Base-by-base conservation (phyloP, 2,329 filamentous ascomycete genomes). In the Pezicula rhizophila region DNA sequence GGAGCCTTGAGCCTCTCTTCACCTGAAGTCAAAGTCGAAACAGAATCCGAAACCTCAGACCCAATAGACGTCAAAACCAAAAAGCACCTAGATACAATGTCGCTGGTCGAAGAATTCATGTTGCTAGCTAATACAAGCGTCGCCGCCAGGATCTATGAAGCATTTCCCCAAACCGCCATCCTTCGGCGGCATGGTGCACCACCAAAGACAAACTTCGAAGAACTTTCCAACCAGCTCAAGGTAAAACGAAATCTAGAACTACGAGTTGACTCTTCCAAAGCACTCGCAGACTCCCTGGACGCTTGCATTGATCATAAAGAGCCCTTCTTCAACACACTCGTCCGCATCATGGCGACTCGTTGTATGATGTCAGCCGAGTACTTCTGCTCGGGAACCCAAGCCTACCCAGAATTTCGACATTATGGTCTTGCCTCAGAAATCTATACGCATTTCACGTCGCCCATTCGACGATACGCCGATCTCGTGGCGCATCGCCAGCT, bases 301-400 rank as follows among this genome's bases (percentile, higher is more conserved):
- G 73, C 70, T 31, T 99, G 93, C 66, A 76, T 85, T 42, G 91
- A 96, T 63, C 70, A 82, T 0, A 66, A 74, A 8, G 88, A 97
- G 60, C 89, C 92, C 25, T 99, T 96, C 74, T 97, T 99, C 79
- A 99, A 99, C 77, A 99, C 92, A 2, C 82, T 99, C 20, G 85
- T 99, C 59, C 89, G 93, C 65, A 96, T 99, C 70, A 87, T 99
- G 74, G 93, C 93, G 8, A 99, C 93, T 8, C 85, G 93, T 18
- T 99, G 93, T 78, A 99, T 99, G 93, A 96, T 96, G 77, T 93
- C 89, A 47, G 93, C 93, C 53, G 93, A 99, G 70, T 99, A 99
- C 71, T 99, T 99, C 70, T 93, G 88, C 70, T 88, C 92, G 0
- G 93, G 93, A 52, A 91, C 90, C 6, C 90, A 96, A 66, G 82